These are phyloP conservation scores for Penicillium turbatum DNA, from an alignment of 495 filamentous ascomycete species.

Conservation along the genomic window DNA sequence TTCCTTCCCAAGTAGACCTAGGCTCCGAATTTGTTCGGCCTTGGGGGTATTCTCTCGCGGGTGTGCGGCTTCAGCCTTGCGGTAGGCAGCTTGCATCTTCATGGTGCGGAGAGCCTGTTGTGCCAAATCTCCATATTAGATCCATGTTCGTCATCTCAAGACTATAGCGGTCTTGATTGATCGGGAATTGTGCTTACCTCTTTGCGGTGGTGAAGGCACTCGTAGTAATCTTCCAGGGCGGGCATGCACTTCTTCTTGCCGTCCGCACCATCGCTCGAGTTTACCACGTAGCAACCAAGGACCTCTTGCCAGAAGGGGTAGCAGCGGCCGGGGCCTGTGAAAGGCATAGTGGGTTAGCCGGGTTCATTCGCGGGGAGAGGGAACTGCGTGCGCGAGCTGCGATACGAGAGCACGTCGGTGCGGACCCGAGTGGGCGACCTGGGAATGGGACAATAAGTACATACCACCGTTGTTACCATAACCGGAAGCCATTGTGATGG, in stretches of 20 bases:
- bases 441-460: slow-evolving; percentile 26
- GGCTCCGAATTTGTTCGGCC: slow-evolving; percentile 74
- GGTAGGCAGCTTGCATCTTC: slow-evolving; percentile 80
- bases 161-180: slow-evolving; percentile 10
- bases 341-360: slow-evolving; percentile 25
- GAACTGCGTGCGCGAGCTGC: slow-evolving; percentile 20
- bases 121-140: slow-evolving; percentile 2
- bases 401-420: slow-evolving; percentile 10
- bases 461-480: slow-evolving; percentile 76
- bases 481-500: slow-evolving; percentile 68
- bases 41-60: slow-evolving; percentile 70
- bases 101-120: slow-evolving; percentile 68
- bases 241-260: slow-evolving; percentile 88
- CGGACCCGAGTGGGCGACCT: slow-evolving; percentile 7
- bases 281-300: slow-evolving; percentile 84
- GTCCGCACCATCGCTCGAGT: slow-evolving; percentile 65
- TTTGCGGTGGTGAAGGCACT: slow-evolving; percentile 97
- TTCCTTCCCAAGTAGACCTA: slow-evolving; percentile 76
- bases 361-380: slow-evolving; percentile 16
- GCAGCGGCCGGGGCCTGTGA: slow-evolving; percentile 79
- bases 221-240: slow-evolving; percentile 94
- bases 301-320: slow-evolving; percentile 98
- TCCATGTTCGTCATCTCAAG: neutral
- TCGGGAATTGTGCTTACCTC: slow-evolving; percentile 59
- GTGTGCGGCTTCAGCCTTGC: slow-evolving; percentile 70